phyloP scores from a whole-genome alignment of 139 green algal genomes.

The Pleodorina starrii region DNA sequence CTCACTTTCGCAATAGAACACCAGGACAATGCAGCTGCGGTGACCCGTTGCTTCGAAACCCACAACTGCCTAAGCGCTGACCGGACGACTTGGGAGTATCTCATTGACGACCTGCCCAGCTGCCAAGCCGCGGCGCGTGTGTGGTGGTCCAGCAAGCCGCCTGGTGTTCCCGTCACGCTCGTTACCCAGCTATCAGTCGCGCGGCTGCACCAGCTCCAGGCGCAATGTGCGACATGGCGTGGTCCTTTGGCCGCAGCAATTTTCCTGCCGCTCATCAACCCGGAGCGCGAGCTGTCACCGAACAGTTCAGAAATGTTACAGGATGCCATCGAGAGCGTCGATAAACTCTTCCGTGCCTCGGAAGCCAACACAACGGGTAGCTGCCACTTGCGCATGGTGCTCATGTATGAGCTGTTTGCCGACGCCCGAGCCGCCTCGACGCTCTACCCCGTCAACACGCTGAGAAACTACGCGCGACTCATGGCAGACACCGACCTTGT shows the following conservation, averaged over 20 bases:
- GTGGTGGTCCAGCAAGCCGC: constrained; percentile 43
- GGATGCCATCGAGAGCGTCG: background rate
- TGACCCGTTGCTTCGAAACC: constrained; percentile 13
- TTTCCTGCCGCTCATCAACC: constrained; percentile 42
- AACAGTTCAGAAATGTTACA: too few species aligned
- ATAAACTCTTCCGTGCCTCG: background rate
- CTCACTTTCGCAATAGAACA: too few species aligned
- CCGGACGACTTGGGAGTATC: constrained; percentile 53
- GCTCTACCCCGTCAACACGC: constrained; percentile 44
- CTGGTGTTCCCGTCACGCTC: constrained; percentile 52
- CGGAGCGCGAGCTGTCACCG: background rate
- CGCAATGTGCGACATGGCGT: constrained; percentile 55
- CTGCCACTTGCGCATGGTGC: constrained; percentile 48
- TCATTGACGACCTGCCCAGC: constrained; percentile 50
- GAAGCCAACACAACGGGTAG: background rate
- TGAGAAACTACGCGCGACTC: constrained; percentile 60
- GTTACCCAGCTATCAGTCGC: constrained; percentile 60
- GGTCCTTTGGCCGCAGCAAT: constrained; percentile 57
- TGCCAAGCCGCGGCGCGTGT: constrained; percentile 35
- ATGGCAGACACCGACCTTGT: constrained; percentile 62
- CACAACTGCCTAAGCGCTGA: constrained; percentile 18
- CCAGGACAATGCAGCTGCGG: background rate
- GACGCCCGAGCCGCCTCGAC: background rate
- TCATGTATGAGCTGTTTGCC: constrained; percentile 49
- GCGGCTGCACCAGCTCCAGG: constrained; percentile 45